Evolutionary conservation across 306 rosid species (phyloP), one percentile per base, ranked within the genome.

Genomic region (Inga laurina): DNA sequence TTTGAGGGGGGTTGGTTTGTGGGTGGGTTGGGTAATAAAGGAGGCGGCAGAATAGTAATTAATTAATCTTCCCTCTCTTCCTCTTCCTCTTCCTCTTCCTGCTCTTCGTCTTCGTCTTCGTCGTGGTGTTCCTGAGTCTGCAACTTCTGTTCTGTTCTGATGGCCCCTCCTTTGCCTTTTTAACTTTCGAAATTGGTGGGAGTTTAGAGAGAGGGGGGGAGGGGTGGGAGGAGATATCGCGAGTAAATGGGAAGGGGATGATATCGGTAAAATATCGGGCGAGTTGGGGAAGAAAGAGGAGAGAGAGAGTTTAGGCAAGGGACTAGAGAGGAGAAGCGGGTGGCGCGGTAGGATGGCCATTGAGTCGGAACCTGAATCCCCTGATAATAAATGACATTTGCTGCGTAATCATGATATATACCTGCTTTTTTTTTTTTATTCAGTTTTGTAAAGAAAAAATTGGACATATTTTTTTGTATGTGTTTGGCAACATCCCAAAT

Each of bases 11-110:
- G 10, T 18, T 4, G 7, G 62, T 52, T 19, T 19, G 39, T 24
- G 39, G 39, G 74, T 34, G 68, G 61, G 68, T 15, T 35, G 48
- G 79, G 79, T 46, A 72, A 41, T 46, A 24, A 59, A 76, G 80
- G 56, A 22, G 56, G 22, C 59, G 71, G 56, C 71, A 76, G 56
- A 76, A 41, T 76, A 8, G 80, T 76, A 76, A 76, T 57, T 54
- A 22, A 15, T 52, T 52, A 15, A 15, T 76, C 13, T 21, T 6
- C 35, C 54, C 43, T 54, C 68, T n/a, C 6, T 48, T 34, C n/a
- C 79, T 10, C 18, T 1, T 9, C 65, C 9, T 16, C 61, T 7
- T 54, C 59, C 4, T 52, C 22, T 8, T 49, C 78, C 10, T 35
- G 37, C 4, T 35, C 43, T 39, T 51, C 35, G 18, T 76, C 27